Percentiles rank a stretch among this genome's conserved stretches.
These are phyloP conservation scores for Apium graveolens DNA, from an alignment of 129 eudicot genomes.

Conservation along the genomic window DNA sequence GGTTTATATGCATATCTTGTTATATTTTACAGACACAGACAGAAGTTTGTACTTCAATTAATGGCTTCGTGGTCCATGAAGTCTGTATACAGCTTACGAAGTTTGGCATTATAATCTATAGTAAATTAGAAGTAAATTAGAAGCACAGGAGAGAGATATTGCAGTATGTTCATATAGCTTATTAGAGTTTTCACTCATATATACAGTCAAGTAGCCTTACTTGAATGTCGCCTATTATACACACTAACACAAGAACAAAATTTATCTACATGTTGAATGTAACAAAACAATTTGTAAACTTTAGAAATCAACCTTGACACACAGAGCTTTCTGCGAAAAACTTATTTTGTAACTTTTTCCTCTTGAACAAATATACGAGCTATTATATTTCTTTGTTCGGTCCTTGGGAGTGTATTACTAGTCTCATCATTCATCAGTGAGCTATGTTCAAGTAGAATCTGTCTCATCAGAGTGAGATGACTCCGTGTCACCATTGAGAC, in stretches of 20 bases:
- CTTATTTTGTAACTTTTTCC: neutral
- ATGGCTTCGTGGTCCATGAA: constrained; percentile 3
- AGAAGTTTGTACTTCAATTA: neutral
- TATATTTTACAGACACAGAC: neutral
- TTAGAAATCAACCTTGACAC: neutral
- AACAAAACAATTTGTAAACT: neutral
- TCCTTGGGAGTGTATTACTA: neutral
- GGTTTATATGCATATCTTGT: constrained; percentile 1
- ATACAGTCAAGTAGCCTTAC: neutral
- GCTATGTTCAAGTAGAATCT: neutral
- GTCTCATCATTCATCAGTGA: neutral
- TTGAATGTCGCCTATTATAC: neutral
- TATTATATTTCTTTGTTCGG: neutral
- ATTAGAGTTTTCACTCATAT: neutral
- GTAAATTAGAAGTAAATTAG: neutral
- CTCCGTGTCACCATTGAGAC: neutral
- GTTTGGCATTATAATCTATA: constrained; percentile 53
- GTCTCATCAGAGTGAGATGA: constrained; percentile 1
- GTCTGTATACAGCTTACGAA: constrained; percentile 60
- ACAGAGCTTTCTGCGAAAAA: neutral
- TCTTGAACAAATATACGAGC: neutral
- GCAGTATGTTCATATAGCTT: neutral
- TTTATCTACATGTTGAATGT: neutral
- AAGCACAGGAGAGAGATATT: neutral
- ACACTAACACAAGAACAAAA: neutral